A percentile compares a stretch with the other conserved stretches of the same genome.
These are phyloP conservation scores for Furcasterigmium furcatum DNA, from an alignment of 2,329 filamentous ascomycete genomes.

Conservation along the genomic window DNA sequence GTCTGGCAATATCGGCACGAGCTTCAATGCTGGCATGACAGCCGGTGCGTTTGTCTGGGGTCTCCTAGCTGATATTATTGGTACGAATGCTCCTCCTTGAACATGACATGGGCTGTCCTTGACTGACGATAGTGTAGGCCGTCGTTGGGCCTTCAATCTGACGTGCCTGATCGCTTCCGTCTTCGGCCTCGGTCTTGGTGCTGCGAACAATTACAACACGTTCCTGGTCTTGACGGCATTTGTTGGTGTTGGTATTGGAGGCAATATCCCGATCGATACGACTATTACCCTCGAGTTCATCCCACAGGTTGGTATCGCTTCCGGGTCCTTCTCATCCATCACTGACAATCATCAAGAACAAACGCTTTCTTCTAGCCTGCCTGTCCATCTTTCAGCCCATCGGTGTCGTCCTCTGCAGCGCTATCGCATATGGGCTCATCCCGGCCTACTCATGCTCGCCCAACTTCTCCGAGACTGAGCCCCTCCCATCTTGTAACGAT, in stretches of 20 bases:
- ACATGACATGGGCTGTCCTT: not conserved
- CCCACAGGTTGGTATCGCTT: slow-evolving; percentile 30
- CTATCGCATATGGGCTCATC: slow-evolving; percentile 51
- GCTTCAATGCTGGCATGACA: slow-evolving; percentile 51
- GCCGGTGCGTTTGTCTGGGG: slow-evolving; percentile 55
- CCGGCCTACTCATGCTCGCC: slow-evolving; percentile 46
- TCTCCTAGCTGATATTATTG: slow-evolving; percentile 47
- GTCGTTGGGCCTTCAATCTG: slow-evolving; percentile 55
- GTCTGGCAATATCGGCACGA: slow-evolving; percentile 46
- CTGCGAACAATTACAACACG: slow-evolving; percentile 43
- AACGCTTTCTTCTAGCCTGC: slow-evolving; percentile 47
- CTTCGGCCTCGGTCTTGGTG: slow-evolving; percentile 50
- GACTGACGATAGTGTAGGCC: slow-evolving; percentile 22
- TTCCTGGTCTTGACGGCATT: slow-evolving; percentile 52
- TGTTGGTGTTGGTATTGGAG: slow-evolving; percentile 48
- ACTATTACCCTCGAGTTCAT: slow-evolving; percentile 55
- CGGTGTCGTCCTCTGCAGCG: slow-evolving; percentile 47
- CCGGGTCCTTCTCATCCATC: rapidly evolving
- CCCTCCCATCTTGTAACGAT: slow-evolving; percentile 39
- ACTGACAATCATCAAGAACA: slow-evolving; percentile 20
- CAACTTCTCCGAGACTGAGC: slow-evolving; percentile 40
- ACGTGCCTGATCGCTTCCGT: slow-evolving; percentile 51
- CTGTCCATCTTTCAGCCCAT: slow-evolving; percentile 54
- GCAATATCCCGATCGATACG: slow-evolving; percentile 53
- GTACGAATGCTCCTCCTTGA: slow-evolving; percentile 15